Conservation (phyloP, 177 flowering plant species). For the Vitis hybrid region DNA sequence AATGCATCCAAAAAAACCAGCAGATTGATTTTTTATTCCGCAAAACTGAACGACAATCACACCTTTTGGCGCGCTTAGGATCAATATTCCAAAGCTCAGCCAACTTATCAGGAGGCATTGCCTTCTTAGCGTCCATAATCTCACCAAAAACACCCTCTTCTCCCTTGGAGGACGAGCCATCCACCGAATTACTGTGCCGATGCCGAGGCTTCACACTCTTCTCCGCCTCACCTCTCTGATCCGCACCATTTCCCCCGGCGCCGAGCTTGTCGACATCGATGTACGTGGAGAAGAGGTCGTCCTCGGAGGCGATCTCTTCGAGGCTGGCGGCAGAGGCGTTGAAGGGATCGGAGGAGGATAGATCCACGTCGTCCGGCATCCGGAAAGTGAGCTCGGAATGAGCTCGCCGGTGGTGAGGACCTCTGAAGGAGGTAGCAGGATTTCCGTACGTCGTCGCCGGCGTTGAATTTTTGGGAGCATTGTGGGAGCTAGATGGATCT, state of each 20-base stretch:
- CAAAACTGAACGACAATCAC: background rate
- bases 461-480: slow-evolving; percentile 10
- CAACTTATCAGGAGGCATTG: slow-evolving; percentile 51
- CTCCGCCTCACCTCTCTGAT: slow-evolving; percentile 17
- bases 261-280: slow-evolving; percentile 79
- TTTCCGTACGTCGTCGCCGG: background rate
- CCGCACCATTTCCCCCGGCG: slow-evolving; percentile 6
- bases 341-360: slow-evolving; percentile 41
- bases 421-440: slow-evolving; percentile 12
- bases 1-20: background rate
- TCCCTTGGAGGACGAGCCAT: slow-evolving; percentile 37
- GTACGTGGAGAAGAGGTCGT: slow-evolving; percentile 74
- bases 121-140: slow-evolving; percentile 47
- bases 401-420: slow-evolving; percentile 67
- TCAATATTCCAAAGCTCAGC: slow-evolving; percentile 50
- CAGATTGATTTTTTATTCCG: background rate
- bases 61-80: slow-evolving; percentile 58
- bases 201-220: slow-evolving; percentile 48
- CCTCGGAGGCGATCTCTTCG: slow-evolving; percentile 79
- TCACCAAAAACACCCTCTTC: slow-evolving; percentile 22
- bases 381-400: slow-evolving; percentile 77
- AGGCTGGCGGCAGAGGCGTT: slow-evolving; percentile 43
- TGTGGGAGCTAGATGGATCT: slow-evolving; percentile 18
- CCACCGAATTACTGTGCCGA: slow-evolving; percentile 80
- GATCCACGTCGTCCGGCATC: slow-evolving; percentile 64